Base-by-base conservation (phyloP, 495 filamentous ascomycete species). In the Letharia lupina region DNA sequence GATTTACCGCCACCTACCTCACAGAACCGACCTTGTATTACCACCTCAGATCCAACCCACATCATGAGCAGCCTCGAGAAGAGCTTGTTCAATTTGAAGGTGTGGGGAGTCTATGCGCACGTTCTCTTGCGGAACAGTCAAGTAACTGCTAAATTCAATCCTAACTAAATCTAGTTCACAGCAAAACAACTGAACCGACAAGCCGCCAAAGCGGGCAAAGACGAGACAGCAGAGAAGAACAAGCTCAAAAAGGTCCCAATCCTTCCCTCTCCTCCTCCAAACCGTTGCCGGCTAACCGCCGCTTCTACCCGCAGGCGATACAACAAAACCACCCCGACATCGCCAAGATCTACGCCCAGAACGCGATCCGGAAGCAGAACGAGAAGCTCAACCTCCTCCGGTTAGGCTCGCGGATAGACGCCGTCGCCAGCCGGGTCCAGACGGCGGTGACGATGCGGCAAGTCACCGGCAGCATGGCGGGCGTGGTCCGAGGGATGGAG, bases 101-200 rank as follows among this genome's bases (percentile, higher is more conserved):
- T 66, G 31, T n/a, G 58, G 37, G 7, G 54, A 40, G 15, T 18
- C 35, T 41, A 41, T 45, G 10, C 31, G 23, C 4, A 40, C 1
- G 10, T 7, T n/a, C 11, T 8, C 39, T 45, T 20, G n/a, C 31
- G 2, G 8, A 47, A 5, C 4, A 31, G 2, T 6, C 0, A 9
- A 8, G 12, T 37, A 11, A 47, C 10, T 15, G 47, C 58, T 66
- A 31, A 61, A 2, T 1, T 10, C 1, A 8, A 10, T 9, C 31
- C 4, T 58, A 2, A 7, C 44, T 18, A 3, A 4, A 2, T 13
- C 44, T 18, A 92, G 88, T 91, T 93, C 80, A 91, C 91, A 65
- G 86, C 90, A 33, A 93, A 93, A 75, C 87, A 91, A 75, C 83
- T 91, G 63, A 90, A 90, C 65, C 80, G 90, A 68, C 89, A 93